phyloP scores from a whole-genome alignment of 2,329 filamentous ascomycete species.

The Apiospora saccharicola region DNA sequence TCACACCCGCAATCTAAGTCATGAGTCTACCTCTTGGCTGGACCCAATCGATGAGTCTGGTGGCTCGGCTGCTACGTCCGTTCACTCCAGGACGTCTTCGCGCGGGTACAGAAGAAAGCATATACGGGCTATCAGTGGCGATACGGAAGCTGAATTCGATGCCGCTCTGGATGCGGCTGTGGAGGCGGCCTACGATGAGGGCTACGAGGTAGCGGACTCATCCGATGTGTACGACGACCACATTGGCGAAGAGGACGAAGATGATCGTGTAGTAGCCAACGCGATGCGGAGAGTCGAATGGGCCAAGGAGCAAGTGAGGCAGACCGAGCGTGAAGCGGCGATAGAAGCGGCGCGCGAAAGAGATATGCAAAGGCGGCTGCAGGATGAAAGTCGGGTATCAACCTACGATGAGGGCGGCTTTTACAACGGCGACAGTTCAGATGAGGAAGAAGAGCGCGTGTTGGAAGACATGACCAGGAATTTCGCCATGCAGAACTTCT shows the following conservation, averaged over 20 bases:
- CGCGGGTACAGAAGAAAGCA: constrained; percentile 73
- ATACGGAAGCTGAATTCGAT: constrained; percentile 90
- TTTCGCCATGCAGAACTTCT: constrained; percentile 83
- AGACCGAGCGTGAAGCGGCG: constrained; percentile 74
- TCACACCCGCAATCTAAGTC: constrained; percentile 69
- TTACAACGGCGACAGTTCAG: constrained; percentile 69
- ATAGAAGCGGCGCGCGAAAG: constrained; percentile 67
- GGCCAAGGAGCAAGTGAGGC: constrained; percentile 77
- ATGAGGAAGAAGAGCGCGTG: constrained; percentile 77
- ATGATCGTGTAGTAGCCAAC: constrained; percentile 52
- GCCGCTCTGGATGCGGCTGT: constrained; percentile 94
- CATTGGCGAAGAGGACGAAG: constrained; percentile 46
- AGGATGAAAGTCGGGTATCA: constrained; percentile 41
- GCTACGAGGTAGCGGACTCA: constrained; percentile 75
- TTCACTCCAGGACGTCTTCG: constrained; percentile 81
- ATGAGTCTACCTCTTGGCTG: constrained; percentile 90
- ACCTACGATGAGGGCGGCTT: constrained; percentile 57
- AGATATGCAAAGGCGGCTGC: constrained; percentile 58
- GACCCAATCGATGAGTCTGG: constrained; percentile 93
- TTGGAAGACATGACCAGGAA: constrained; percentile 89
- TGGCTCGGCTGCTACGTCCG: constrained; percentile 78
- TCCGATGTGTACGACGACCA: constrained; percentile 49
- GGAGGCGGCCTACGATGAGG: constrained; percentile 94
- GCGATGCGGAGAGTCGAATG: constrained; percentile 73
- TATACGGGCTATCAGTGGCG: constrained; percentile 71